Evolutionary conservation across 1,284 basidiomycete species (phyloP).

Genomic region (Leucoagaricus sp.): DNA sequence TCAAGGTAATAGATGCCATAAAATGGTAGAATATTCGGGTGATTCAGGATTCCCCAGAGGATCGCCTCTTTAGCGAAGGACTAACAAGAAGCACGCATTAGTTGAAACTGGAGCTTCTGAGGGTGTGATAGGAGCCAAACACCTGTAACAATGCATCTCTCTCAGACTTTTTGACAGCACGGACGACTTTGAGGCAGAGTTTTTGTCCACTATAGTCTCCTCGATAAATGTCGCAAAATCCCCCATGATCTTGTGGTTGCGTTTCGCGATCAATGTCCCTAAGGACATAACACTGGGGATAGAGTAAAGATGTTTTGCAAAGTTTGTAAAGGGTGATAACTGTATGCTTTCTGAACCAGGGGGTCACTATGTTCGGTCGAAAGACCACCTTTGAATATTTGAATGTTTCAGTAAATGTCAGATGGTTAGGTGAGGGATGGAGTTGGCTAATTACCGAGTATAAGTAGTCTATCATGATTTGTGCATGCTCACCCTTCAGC

Average conservation of each 20-base stretch:
- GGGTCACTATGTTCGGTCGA: too few species aligned
- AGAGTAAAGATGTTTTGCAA: background rate
- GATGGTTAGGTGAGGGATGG: too few species aligned
- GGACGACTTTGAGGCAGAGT: constrained; percentile 2
- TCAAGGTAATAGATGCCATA: constrained; percentile 21
- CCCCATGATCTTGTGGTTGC: constrained; percentile 14
- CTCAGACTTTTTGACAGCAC: background rate
- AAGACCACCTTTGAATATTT: too few species aligned
- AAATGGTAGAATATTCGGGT: constrained; percentile 28
- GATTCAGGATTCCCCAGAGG: constrained; percentile 23
- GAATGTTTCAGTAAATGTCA: too few species aligned
- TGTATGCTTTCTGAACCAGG: background rate
- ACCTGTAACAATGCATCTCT: background rate
- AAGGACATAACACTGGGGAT: background rate
- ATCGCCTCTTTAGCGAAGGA: constrained; percentile 20
- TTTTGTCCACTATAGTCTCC: background rate
- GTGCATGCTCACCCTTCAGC: too few species aligned
- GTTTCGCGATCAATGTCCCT: background rate
- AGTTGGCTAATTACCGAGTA: too few species aligned
- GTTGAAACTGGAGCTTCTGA: background rate
- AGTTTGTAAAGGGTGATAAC: background rate
- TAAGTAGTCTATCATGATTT: too few species aligned
- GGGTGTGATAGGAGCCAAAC: background rate
- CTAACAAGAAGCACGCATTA: background rate
- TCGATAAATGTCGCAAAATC: constrained; percentile 18